Evolutionary conservation across 2,329 filamentous ascomycete species (phyloP), one percentile per base, ranked within the genome.

Genomic region (Pseudogymnoascus sp.): DNA sequence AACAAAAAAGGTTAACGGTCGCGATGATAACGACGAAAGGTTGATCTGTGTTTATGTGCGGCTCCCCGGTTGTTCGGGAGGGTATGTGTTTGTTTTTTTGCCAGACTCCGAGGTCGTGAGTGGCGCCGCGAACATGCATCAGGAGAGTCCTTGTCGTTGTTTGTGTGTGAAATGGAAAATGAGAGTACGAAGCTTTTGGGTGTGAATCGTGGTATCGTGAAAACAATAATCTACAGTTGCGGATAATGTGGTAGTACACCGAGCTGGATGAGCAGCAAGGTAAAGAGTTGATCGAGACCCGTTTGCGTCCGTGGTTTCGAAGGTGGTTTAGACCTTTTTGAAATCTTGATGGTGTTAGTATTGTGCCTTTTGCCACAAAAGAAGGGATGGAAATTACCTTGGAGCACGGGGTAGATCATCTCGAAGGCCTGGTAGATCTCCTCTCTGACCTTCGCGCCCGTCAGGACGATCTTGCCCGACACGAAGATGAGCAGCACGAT

Each of bases 401-500:
- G 90, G 73, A 96, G 81, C 80, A 96, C 93, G 75, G 93, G 93
- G 75, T 96, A 96, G 80, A 97, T 96, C 87, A 96, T 89, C 80
- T 96, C 92, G 74, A 96, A 96, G 55, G 92, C 92, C 76, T 95
- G 90, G 74, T 96, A 96, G 69, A 99, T 97, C 80, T 97, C 95
- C 78, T 99, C 95, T 70, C 95, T 89, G 68, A 97, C 93, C 76
- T 99, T 97, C 69, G 95, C 95, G 73, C 95, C 95, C 43, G 95
- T 97, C 74, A 97, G 84, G 72, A 97, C 95, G 66, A 97, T 97
- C 84, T 97, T 97, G 73, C 93, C 95, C 72, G 89, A 95, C 72
- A 97, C 93, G 80, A 97, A 97, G 77, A 99, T 97, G 74, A 97
- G 81, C 25, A 97, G 87, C 61, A 97, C 93, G 69, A 97, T 96